phyloP scores from a whole-genome alignment of 2,329 filamentous ascomycete genomes.

The Calonectria multiphialidica region DNA sequence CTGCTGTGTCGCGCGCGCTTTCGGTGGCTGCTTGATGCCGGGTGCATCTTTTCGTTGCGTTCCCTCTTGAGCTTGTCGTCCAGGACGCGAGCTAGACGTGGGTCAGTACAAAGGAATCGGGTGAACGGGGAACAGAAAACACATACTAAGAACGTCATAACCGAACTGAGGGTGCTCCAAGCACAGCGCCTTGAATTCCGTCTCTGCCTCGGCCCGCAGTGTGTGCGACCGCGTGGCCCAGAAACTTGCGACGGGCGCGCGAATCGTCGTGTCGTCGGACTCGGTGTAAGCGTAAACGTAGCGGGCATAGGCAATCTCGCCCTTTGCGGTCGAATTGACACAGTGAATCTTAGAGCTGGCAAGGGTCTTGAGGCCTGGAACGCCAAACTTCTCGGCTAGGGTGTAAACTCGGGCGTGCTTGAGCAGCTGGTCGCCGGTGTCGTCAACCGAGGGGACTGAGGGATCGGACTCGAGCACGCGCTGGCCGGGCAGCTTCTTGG shows the following conservation, averaged over 20 bases:
- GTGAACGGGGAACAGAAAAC: neutral
- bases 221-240: constrained; percentile 66
- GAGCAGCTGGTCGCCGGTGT: constrained; percentile 85
- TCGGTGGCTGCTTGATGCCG: constrained; percentile 61
- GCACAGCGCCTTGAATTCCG: constrained; percentile 87
- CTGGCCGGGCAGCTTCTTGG: constrained; percentile 72
- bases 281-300: constrained; percentile 53
- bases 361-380: constrained; percentile 77
- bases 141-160: constrained; percentile 88
- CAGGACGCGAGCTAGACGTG: constrained; percentile 67
- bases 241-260: constrained; percentile 41
- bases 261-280: constrained; percentile 35
- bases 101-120: neutral
- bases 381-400: constrained; percentile 81
- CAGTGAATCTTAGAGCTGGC: constrained; percentile 93
- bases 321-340: constrained; percentile 87
- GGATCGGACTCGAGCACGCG: constrained; percentile 79
- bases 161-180: constrained; percentile 92
- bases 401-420: constrained; percentile 93
- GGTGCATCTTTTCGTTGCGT: constrained; percentile 70
- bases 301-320: constrained; percentile 91
- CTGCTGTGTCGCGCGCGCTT: constrained; percentile 69
- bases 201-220: constrained; percentile 86
- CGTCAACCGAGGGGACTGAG: constrained; percentile 74
- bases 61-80: constrained; percentile 77